Conservation (phyloP, 2,329 filamentous ascomycete genomes). For the Calonectria crousiana region DNA sequence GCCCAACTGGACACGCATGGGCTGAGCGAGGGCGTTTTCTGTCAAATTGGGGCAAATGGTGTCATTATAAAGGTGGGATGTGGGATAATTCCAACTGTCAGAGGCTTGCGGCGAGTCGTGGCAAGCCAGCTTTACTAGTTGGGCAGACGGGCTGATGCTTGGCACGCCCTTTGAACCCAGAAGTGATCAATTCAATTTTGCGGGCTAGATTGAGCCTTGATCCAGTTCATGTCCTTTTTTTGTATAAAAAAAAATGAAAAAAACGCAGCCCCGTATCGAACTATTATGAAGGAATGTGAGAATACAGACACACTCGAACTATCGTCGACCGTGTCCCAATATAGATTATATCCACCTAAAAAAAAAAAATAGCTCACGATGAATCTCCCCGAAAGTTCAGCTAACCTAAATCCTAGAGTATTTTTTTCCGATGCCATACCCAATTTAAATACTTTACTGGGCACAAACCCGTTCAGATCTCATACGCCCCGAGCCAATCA, state of each 20-base stretch:
- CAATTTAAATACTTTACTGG: neutral
- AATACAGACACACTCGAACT: neutral
- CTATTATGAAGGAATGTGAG: neutral
- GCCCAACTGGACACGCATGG: conserved; percentile 11
- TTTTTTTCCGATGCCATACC: neutral
- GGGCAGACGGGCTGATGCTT: neutral
- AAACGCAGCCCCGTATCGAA: too few species aligned
- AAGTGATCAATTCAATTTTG: neutral
- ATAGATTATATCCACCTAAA: neutral
- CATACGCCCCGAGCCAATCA: too few species aligned
- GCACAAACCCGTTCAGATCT: neutral
- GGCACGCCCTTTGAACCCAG: neutral
- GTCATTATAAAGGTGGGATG: conserved; percentile 31
- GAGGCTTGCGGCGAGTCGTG: neutral
- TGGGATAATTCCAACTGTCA: conserved; percentile 14
- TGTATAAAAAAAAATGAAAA: neutral
- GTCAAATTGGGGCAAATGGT: conserved; percentile 32
- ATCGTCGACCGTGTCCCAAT: neutral
- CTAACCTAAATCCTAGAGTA: neutral
- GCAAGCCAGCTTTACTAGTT: too few species aligned
- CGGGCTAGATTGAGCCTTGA: neutral
- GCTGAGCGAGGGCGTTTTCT: conserved; percentile 1
- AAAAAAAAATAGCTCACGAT: neutral
- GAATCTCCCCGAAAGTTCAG: neutral
- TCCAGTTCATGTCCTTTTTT: neutral